Percentiles rank a stretch among this genome's conserved stretches.
Evolutionary conservation across 768 basidiomycete species (phyloP).

Genomic region (Tephrocybe sp.): DNA sequence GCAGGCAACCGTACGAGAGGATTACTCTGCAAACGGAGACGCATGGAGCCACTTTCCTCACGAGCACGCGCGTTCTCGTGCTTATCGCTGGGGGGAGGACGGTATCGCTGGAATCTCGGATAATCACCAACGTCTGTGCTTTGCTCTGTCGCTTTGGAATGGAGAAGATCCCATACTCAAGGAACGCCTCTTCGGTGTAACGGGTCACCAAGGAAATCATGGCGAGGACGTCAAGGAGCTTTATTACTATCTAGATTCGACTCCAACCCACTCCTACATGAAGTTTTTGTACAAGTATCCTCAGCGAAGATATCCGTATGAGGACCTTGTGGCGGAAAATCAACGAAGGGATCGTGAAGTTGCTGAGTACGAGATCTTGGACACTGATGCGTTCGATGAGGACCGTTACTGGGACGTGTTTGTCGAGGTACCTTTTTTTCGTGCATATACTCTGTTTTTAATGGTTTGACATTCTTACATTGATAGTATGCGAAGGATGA

Average conservation of each 20-base stretch:
- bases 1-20: slow-evolving; percentile 96
- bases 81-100: slow-evolving; percentile 99
- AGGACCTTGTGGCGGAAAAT: slow-evolving; percentile 87
- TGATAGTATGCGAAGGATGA: slow-evolving; percentile 95
- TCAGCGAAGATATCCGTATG: slow-evolving; percentile 89
- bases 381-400: slow-evolving; percentile 88
- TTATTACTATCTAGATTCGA: slow-evolving; percentile 98
- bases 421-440: slow-evolving; percentile 68
- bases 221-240: slow-evolving; percentile 99
- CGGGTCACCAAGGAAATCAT: slow-evolving; percentile 97
- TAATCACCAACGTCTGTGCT: slow-evolving; percentile 93
- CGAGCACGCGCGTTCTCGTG: slow-evolving; percentile 87
- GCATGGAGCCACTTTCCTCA: slow-evolving; percentile 97
- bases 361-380: slow-evolving; percentile 89
- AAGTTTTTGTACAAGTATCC: slow-evolving; percentile 99
- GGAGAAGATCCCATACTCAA: slow-evolving; percentile 92
- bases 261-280: slow-evolving; percentile 99
- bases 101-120: slow-evolving; percentile 97
- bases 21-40: slow-evolving; percentile 95
- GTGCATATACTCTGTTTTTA: not conserved
- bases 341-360: slow-evolving; percentile 80
- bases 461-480: not conserved
- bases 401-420: slow-evolving; percentile 99
- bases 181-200: slow-evolving; percentile 94
- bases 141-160: slow-evolving; percentile 93